Evolutionary conservation across 345 rosid genomes (phyloP), one percentile per base, ranked within the genome.

Genomic region (Rubroshorea leprosula): DNA sequence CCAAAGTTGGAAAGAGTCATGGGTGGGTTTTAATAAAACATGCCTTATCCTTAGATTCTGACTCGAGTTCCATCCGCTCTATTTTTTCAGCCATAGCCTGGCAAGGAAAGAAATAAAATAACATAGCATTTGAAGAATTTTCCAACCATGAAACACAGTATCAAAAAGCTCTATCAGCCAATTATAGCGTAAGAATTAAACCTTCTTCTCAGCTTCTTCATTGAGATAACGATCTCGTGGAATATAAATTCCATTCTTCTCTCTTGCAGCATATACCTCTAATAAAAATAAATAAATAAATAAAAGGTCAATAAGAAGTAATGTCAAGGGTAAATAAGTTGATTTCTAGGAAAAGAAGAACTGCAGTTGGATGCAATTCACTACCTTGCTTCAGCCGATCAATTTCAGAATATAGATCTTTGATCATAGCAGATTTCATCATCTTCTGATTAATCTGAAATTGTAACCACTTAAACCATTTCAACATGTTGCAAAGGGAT

Each of bases 261-360:
- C 99, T 75, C 97, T 89, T 55, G 97, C 84, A 58, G 97, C 96
- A 72, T 83, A 93, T 54, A 89, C 99, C 94, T 93, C 97, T 93
- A 68, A 52, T 63, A 13, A 8, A 35, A 35, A 35, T 49, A 49
- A 7, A 29, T 27, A 51, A 62, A 31, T 58, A 67, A 21, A 51
- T 29, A 29, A 14, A 45, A 45, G 35, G 49, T 23, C 3, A 5
- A 66, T 38, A 26, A 54, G 23, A 51, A 46, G 35, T 7, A 65
- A 35, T 6, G 9, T 35, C 9, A 6, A 35, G 41, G 24, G 27
- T 17, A 25, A 58, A 52, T 17, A 44, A 62, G 51, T 23, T 19
- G 19, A 35, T 8, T 35, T 35, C 41, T 35, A 6, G 11, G n/a
- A n/a, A n/a, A n/a, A n/a, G n/a, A n/a, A 35, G 9, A 35, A 35